Percentiles rank a stretch among this genome's conserved stretches.
Evolutionary conservation across 2,329 filamentous ascomycete genomes (phyloP).

Genomic region (Alternaria panax): DNA sequence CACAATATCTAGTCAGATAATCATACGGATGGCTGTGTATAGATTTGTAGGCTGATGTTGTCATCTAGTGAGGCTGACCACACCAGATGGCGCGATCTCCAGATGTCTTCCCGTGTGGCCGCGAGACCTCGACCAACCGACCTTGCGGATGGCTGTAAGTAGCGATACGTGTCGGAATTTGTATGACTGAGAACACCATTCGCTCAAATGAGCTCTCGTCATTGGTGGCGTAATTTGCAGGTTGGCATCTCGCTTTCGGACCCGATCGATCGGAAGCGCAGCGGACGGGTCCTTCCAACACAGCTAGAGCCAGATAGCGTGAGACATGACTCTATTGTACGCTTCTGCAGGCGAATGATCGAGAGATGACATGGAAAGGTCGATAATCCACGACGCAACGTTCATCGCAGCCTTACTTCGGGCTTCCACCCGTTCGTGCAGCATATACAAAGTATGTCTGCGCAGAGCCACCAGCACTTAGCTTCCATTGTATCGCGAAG

Average conservation of each 20-base stretch:
- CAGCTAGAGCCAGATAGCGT: neutral
- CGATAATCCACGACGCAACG: neutral
- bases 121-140: neutral
- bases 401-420: constrained; percentile 2
- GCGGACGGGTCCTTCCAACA: neutral
- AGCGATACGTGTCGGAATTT: neutral
- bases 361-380: neutral
- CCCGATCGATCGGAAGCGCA: constrained; percentile 2
- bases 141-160: neutral
- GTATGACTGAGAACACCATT: too few relatives aligned
- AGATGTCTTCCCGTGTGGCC: neutral
- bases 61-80: neutral
- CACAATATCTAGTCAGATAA: too few relatives aligned
- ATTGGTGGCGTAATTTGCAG: neutral
- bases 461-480: constrained; percentile 31
- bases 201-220: too few relatives aligned
- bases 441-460: neutral
- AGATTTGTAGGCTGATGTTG: neutral
- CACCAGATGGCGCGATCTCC: neutral
- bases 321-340: neutral
- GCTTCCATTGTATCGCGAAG: constrained; percentile 17
- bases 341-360: neutral
- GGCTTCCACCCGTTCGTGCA: neutral
- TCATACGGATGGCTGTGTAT: too few relatives aligned
- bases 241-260: neutral